Evolutionary conservation across 169 alveolate species (phyloP).

Genomic region (Cryptosporidium ryanae): DNA sequence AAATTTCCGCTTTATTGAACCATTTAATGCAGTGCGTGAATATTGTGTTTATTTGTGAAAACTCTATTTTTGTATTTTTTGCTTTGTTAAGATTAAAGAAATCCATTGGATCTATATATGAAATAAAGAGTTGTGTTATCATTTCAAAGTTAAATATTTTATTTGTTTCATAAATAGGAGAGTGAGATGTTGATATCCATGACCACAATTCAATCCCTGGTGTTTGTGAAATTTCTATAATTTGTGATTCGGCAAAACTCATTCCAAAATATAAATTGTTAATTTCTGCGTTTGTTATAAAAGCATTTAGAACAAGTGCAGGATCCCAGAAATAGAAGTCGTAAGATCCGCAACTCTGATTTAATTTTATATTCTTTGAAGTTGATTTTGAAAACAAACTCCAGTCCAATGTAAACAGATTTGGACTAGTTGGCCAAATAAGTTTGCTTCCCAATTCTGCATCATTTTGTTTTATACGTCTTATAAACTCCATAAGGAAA

Average conservation of each 20-base stretch:
- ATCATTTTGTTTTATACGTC: slow-evolving; percentile 53
- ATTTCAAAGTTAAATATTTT: slow-evolving; percentile 8
- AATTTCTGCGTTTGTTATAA: slow-evolving; percentile 12
- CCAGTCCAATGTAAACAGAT: slow-evolving; percentile 43
- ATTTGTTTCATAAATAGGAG: slow-evolving; percentile 20
- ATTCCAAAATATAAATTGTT: background rate
- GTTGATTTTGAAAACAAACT: background rate
- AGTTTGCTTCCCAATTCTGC: slow-evolving; percentile 35
- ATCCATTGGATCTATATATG: slow-evolving; percentile 7
- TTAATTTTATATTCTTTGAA: background rate
- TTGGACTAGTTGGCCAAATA: slow-evolving; percentile 54
- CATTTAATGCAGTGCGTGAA: slow-evolving; percentile 17
- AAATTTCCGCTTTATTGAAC: background rate
- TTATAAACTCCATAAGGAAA: slow-evolving; percentile 49
- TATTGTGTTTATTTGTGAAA: background rate
- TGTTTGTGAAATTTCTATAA: slow-evolving; percentile 49
- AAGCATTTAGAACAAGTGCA: slow-evolving; percentile 37
- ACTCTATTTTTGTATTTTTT: background rate
- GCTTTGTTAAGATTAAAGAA: slow-evolving; percentile 10
- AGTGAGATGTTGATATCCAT: slow-evolving; percentile 23
- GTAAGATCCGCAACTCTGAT: slow-evolving; percentile 32
- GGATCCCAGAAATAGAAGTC: slow-evolving; percentile 67
- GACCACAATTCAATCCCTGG: slow-evolving; percentile 43
- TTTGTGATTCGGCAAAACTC: background rate
- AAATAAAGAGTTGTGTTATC: slow-evolving; percentile 18